phyloP scores from a whole-genome alignment of 805 yeast species.

The Ogataea paradorogensis region DNA sequence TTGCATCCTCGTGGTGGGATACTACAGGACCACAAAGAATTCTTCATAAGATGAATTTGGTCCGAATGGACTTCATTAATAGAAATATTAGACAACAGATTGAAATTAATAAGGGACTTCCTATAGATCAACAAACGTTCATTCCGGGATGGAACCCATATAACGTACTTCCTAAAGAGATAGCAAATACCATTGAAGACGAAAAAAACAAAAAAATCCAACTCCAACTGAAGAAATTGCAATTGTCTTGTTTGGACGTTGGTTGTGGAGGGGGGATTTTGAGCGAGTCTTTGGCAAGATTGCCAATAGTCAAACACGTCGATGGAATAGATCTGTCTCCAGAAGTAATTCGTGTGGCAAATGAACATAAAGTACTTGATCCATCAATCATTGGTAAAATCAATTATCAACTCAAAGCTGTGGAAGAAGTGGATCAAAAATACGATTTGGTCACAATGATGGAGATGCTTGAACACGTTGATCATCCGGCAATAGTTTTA shows the following conservation, averaged over 20 bases:
- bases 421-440: slow-evolving; percentile 56
- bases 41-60: slow-evolving; percentile 88
- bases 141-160: slow-evolving; percentile 71
- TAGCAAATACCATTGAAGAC: slow-evolving; percentile 43
- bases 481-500: slow-evolving; percentile 72
- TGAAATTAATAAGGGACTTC: slow-evolving; percentile 39
- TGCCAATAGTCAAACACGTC: slow-evolving; percentile 59
- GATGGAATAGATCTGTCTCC: slow-evolving; percentile 82
- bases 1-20: slow-evolving; percentile 99
- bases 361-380: slow-evolving; percentile 61
- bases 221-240: slow-evolving; percentile 33
- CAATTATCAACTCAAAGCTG: slow-evolving; percentile 54
- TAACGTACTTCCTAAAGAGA: slow-evolving; percentile 59
- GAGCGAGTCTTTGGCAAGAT: slow-evolving; percentile 81
- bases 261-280: slow-evolving; percentile 99
- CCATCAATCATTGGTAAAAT: slow-evolving; percentile 53
- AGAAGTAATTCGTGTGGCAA: slow-evolving; percentile 80
- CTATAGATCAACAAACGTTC: slow-evolving; percentile 45
- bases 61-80: slow-evolving; percentile 83
- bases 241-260: slow-evolving; percentile 67
- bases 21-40: slow-evolving; percentile 89
- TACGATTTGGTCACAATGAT: slow-evolving; percentile 85
- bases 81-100: slow-evolving; percentile 50
- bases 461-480: slow-evolving; percentile 95
- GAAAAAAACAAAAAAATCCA: slow-evolving; percentile 51